Conservation (phyloP, 1,284 basidiomycete genomes). For the Calocybe gambosa region DNA sequence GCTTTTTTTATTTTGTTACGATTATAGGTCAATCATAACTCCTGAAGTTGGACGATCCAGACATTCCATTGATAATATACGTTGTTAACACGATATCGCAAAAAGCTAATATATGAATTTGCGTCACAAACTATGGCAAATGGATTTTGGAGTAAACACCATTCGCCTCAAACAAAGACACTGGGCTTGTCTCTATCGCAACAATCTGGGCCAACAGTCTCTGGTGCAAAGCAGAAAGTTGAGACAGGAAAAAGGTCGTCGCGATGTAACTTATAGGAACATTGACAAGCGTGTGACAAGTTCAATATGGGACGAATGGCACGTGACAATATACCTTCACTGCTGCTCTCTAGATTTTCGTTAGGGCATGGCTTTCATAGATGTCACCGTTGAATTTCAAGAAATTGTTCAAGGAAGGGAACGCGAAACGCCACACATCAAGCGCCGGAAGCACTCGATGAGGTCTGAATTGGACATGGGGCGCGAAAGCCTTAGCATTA, state of each 20-base stretch:
- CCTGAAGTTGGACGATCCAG: no score
- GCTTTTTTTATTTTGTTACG: no score
- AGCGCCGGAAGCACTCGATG: slow-evolving; percentile 41
- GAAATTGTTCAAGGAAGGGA: slow-evolving; percentile 2
- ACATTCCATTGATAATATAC: no score
- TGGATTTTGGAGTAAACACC: slow-evolving; percentile 42
- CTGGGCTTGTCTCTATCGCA: slow-evolving; percentile 19
- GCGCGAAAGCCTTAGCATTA: slow-evolving; percentile 35
- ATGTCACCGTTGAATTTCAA: slow-evolving; percentile 5
- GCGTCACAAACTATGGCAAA: slow-evolving; percentile 67
- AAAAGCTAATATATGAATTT: slow-evolving; percentile 19
- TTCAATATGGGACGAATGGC: no score
- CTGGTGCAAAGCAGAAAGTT: slow-evolving; percentile 8
- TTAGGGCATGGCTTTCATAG: slow-evolving; percentile 6
- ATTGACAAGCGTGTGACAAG: not conserved
- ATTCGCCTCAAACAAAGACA: slow-evolving; percentile 72
- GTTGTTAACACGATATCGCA: no score
- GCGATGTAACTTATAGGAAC: no score
- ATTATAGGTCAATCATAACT: no score
- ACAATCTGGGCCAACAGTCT: slow-evolving; percentile 1
- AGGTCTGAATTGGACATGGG: slow-evolving; percentile 28
- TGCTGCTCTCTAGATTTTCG: no score
- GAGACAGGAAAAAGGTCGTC: slow-evolving; percentile 3
- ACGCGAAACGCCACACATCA: slow-evolving; percentile 34
- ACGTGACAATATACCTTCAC: not conserved